Base-by-base conservation (phyloP, 1,139 yeast species). In the Geotrichum phurueaensis region DNA sequence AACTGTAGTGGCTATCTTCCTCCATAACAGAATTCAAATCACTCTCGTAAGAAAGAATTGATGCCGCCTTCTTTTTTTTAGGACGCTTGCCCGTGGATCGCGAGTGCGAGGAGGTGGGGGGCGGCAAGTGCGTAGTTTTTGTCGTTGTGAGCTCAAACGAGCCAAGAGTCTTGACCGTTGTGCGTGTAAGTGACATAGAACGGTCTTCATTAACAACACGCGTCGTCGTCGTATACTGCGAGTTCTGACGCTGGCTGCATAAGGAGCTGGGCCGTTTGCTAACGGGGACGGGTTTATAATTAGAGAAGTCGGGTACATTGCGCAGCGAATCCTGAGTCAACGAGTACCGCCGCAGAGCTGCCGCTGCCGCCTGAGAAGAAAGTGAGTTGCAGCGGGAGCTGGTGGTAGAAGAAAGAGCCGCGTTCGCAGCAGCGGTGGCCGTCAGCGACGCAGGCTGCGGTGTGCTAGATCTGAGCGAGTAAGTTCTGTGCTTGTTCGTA, bases 161-260 rank as follows among this genome's bases (percentile, higher is more conserved):
- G 55, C 78, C 78, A 60, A 73, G 63, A 39, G 70, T 71, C 36
- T 74, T 70, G 50, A 75, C 70, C 0, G 77, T 75, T 1, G 76
- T 74, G 12, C 76, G 73, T 9, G 78, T 75, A 33, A 75, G 63
- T 15, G 76, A 73, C 70, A 73, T 67, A 5, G 77, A 70, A 23
- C 77, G 65, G 31, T 75, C 76, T 4, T 66, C 63, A 56, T 66
- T 61, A 56, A 69, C 66, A 18, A 67, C 62, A 12, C 61, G 61
- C 51, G 57, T 47, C n/a, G 57, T 50, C 29, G 51, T 49, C 5
- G 54, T 51, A 27, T 36, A 20, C 18, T 45, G 36, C 9, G 57
- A 52, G 36, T 59, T 59, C 50, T 47, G 53, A 31, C 20, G 45
- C 10, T 13, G 39, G 13, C 25, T 23, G 10, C 45, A 18, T 39